phyloP scores from a whole-genome alignment of 192 early-diverging fungal species.

The Coemansia nantahalensis region DNA sequence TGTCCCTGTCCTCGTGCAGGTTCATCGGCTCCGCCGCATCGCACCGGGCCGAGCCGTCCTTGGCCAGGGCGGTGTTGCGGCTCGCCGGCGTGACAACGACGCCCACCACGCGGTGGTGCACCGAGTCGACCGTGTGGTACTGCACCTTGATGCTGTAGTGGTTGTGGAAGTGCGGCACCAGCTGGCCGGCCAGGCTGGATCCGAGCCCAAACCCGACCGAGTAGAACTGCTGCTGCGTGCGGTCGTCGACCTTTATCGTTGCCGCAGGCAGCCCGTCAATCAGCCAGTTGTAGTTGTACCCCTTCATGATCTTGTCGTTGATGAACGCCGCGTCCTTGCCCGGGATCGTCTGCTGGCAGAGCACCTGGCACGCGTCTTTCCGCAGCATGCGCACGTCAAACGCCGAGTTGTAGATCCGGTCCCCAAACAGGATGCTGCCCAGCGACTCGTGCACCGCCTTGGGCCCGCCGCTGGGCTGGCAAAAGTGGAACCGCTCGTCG shows the following conservation, averaged over 20 bases:
- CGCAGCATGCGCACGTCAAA: conserved; percentile 70
- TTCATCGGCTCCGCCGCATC: conserved; percentile 40
- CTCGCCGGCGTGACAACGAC: conserved; percentile 75
- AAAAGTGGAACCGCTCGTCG: conserved; percentile 83
- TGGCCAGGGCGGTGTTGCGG: conserved; percentile 35
- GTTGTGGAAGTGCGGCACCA: conserved; percentile 67
- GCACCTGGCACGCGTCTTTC: conserved; percentile 60
- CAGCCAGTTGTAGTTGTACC: conserved; percentile 78
- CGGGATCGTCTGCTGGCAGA: conserved; percentile 65
- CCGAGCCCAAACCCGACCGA: conserved; percentile 84
- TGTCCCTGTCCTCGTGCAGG: conserved; percentile 49
- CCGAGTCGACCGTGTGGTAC: conserved; percentile 68
- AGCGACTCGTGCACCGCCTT: conserved; percentile 73
- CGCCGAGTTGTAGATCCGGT: conserved; percentile 81
- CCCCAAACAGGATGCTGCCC: conserved; percentile 94
- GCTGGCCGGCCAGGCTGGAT: conserved; percentile 16
- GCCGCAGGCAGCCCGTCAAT: conserved; percentile 93
- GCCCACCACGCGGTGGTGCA: conserved; percentile 82
- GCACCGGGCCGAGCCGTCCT: conserved; percentile 31
- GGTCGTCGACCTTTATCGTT: conserved; percentile 53
- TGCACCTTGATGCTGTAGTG: conserved; percentile 85
- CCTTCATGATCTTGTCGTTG: conserved; percentile 75
- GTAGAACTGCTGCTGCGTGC: conserved; percentile 58
- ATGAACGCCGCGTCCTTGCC: conserved; percentile 81
- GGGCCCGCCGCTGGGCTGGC: conserved; percentile 65